Conservation (phyloP, 441 rosid species). For the Bocquillonia castaneifolia region DNA sequence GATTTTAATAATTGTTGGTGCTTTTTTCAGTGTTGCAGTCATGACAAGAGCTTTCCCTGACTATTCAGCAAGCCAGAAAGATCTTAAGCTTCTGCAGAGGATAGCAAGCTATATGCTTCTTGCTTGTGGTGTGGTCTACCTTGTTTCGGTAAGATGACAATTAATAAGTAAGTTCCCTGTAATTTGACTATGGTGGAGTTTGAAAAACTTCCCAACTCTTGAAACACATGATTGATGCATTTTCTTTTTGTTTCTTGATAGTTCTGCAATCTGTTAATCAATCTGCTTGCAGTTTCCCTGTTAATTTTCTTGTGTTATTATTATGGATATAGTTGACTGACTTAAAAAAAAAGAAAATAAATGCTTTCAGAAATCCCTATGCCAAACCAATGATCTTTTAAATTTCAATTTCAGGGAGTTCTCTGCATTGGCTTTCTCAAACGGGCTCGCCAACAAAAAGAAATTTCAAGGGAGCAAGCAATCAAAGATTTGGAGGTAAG, state of each 20-base stretch:
- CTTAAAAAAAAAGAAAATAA: not conserved
- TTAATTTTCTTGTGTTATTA: not conserved
- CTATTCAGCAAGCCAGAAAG: conserved; percentile 38
- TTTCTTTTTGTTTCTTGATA: not conserved
- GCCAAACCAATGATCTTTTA: not conserved
- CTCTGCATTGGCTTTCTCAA: conserved; percentile 76
- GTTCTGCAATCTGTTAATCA: not conserved
- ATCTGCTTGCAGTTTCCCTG: not conserved
- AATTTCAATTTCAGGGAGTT: conserved; percentile 44
- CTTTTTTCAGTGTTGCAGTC: conserved; percentile 73
- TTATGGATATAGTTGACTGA: not conserved
- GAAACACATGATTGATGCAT: not conserved
- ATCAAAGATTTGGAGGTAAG: conserved; percentile 75
- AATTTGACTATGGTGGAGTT: not conserved
- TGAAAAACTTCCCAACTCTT: conserved; percentile 1
- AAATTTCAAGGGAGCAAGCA: conserved; percentile 72
- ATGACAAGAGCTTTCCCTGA: conserved; percentile 94
- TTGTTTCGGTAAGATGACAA: conserved; percentile 50
- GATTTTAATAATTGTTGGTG: not conserved
- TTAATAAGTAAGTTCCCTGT: not conserved
- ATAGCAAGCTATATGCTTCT: conserved; percentile 88
- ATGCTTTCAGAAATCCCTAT: not conserved
- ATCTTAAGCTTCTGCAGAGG: conserved; percentile 62
- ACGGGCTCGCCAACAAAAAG: conserved; percentile 63
- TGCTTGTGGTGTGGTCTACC: conserved; percentile 70